phyloP scores from a whole-genome alignment of 176 grass and related monocot genomes.

The Carex parvula region DNA sequence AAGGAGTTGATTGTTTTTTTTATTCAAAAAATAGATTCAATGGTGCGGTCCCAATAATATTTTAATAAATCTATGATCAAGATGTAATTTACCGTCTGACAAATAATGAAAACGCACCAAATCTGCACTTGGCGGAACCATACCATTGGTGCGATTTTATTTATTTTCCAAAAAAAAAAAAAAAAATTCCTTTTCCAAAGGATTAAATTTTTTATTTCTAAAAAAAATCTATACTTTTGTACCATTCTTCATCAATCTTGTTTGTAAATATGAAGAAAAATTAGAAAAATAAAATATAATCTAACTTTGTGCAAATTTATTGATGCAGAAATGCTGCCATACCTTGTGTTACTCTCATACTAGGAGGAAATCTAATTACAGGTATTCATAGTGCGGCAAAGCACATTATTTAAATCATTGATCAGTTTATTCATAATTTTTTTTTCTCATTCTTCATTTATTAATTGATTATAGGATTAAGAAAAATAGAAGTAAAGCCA shows the following conservation, averaged over 20 bases:
- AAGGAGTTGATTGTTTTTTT: too few species aligned
- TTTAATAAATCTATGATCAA: too few species aligned
- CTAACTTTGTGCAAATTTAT: background rate
- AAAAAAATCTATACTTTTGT: background rate
- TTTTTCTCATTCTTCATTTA: background rate
- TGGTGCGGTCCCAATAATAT: too few species aligned
- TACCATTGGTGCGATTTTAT: too few species aligned
- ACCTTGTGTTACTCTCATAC: conserved; percentile 52
- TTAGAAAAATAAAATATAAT: background rate
- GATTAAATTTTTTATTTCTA: too few species aligned
- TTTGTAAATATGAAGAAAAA: background rate
- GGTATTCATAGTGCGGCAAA: conserved; percentile 23
- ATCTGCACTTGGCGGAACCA: too few species aligned
- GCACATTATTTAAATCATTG: background rate
- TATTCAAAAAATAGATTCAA: too few species aligned
- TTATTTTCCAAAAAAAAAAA: too few species aligned
- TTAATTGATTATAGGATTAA: conserved; percentile 19
- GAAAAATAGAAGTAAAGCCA: conserved; percentile 19
- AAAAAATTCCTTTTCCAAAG: too few species aligned
- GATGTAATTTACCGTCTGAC: too few species aligned
- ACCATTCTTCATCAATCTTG: background rate
- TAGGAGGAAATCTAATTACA: conserved; percentile 54
- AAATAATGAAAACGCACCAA: too few species aligned
- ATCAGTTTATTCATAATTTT: background rate
- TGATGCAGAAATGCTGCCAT: conserved; percentile 42